Conservation (phyloP, 768 basidiomycete species). For the Kwoniella sp. region DNA sequence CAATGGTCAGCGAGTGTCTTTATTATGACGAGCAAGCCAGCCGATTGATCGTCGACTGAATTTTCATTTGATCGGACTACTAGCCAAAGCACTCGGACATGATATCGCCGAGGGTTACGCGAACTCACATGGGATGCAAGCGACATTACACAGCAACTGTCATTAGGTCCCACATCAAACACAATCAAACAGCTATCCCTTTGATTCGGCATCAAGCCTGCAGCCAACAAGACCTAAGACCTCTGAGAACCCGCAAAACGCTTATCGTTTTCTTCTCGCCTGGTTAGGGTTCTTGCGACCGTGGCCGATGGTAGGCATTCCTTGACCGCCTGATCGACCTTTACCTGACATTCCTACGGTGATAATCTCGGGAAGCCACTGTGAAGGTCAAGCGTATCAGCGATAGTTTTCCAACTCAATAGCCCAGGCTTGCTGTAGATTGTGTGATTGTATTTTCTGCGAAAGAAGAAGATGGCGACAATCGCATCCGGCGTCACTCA, state of each 20-base stretch:
- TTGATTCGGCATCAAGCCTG: neutral
- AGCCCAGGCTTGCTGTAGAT: no score
- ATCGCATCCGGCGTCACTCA: slow-evolving; percentile 31
- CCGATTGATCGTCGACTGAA: no score
- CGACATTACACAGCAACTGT: no score
- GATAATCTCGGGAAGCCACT: slow-evolving; percentile 56
- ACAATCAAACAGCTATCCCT: neutral
- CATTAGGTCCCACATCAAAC: no score
- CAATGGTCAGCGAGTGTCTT: no score
- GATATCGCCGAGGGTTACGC: no score
- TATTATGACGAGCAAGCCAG: no score
- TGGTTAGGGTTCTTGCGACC: slow-evolving; percentile 91
- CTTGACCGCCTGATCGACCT: slow-evolving; percentile 64
- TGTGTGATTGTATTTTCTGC: neutral
- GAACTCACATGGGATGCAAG: no score
- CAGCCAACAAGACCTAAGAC: neutral
- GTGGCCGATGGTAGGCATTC: slow-evolving; percentile 79
- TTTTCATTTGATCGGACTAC: no score
- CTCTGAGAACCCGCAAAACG: neutral
- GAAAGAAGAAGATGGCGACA: neutral
- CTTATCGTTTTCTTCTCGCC: slow-evolving; percentile 59
- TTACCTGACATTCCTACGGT: slow-evolving; percentile 62
- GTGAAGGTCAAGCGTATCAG: neutral
- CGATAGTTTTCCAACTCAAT: no score
- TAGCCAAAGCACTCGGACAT: no score